A percentile compares a stretch with the other conserved stretches of the same genome.
These are phyloP conservation scores for Hyphopichia wangnamkhiaoensis DNA, from an alignment of 1,139 yeast genomes.

Conservation along the genomic window DNA sequence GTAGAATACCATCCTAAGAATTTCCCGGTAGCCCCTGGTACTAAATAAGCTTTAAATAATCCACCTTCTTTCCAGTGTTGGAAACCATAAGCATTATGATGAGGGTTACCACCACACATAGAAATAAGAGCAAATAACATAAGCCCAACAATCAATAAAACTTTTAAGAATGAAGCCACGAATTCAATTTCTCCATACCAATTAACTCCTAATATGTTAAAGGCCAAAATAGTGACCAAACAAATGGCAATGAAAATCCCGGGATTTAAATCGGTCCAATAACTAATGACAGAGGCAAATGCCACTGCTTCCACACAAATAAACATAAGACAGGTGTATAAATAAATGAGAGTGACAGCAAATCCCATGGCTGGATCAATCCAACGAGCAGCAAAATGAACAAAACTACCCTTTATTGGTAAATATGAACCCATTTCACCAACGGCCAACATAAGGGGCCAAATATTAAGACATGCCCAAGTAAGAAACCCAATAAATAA, in stretches of 20 bases:
- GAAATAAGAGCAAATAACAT: constrained; percentile 40
- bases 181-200: constrained; percentile 38
- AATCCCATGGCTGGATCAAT: constrained; percentile 44
- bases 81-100: constrained; percentile 39
- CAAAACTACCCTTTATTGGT: constrained; percentile 40
- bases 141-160: constrained; percentile 38
- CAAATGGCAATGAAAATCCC: constrained; percentile 38
- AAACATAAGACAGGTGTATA: constrained; percentile 34
- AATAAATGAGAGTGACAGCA: constrained; percentile 36
- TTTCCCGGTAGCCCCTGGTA: constrained; percentile 33
- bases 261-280: constrained; percentile 41
- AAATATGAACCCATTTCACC: constrained; percentile 44
- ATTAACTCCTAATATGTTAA: constrained; percentile 38
- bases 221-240: constrained; percentile 27
- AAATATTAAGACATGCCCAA: constrained; percentile 38
- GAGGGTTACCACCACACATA: constrained; percentile 44
- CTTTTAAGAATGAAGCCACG: constrained; percentile 37
- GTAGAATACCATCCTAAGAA: constrained; percentile 39
- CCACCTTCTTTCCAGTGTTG: constrained; percentile 36
- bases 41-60: constrained; percentile 31
- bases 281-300: constrained; percentile 34
- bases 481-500: constrained; percentile 36
- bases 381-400: constrained; percentile 40
- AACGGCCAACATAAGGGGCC: constrained; percentile 39
- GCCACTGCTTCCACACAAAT: constrained; percentile 40